A percentile compares a stretch with the other conserved stretches of the same genome.
phyloP scores from a whole-genome alignment of 306 rosid genomes.

The Cucurbita moschata region DNA sequence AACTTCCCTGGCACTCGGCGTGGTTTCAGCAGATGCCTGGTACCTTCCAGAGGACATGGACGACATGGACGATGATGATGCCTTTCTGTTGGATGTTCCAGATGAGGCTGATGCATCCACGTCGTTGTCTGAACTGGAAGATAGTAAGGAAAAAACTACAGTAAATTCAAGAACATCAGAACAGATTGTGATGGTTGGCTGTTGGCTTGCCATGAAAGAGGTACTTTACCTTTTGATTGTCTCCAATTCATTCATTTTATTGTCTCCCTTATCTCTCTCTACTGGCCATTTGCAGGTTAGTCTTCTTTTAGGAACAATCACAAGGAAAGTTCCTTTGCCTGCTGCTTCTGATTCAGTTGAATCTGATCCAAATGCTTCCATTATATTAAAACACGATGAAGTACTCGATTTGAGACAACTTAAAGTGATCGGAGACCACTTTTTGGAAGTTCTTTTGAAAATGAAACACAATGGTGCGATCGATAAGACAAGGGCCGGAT shows the following conservation, averaged over 20 bases:
- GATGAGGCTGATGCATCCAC: conserved; percentile 26
- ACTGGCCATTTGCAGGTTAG: conserved; percentile 54
- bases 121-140: conserved; percentile 30
- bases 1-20: conserved; percentile 86
- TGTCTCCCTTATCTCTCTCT: background rate
- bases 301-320: conserved; percentile 90
- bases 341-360: conserved; percentile 28
- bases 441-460: conserved; percentile 91
- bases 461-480: conserved; percentile 99
- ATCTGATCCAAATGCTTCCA: conserved; percentile 22
- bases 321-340: conserved; percentile 80
- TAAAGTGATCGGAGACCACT: conserved; percentile 78
- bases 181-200: conserved; percentile 95
- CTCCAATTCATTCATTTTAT: background rate
- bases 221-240: conserved; percentile 22
- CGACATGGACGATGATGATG: conserved; percentile 54
- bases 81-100: conserved; percentile 44
- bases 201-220: conserved; percentile 99
- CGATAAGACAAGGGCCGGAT: conserved; percentile 97
- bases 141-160: conserved; percentile 23
- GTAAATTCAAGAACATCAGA: conserved; percentile 48
- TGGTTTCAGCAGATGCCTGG: conserved; percentile 98
- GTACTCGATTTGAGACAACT: conserved; percentile 77
- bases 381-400: conserved; percentile 25
- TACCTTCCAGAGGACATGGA: conserved; percentile 84